Evolutionary conservation across 106 monocot species (phyloP), one percentile per base, ranked within the genome.

Genomic region (Dendrobium chrysotoxum): DNA sequence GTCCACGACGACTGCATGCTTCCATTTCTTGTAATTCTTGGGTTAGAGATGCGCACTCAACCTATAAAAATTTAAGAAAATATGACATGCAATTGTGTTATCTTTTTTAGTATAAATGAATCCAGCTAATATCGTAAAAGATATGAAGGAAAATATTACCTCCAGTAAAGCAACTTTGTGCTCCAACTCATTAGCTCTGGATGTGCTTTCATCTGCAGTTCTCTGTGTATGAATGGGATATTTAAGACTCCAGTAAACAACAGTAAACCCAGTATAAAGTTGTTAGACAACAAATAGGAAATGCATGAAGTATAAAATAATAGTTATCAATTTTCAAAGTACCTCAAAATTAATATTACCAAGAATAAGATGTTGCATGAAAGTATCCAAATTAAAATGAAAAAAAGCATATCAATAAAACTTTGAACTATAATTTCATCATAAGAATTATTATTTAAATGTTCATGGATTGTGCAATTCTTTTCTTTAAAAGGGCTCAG

Each of bases 81-180:
- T 67, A 53, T 7, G 21, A 68, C 20, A 21, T 16, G 7, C 21
- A 53, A 80, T 40, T 72, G 50, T 10, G 35, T 57, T 1, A 42
- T 30, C 46, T 38, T 25, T 55, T 55, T 70, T 30, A 70, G 31
- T 35, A 28, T 21, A 41, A 3, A 41, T 15, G 13, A 18, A 10
- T 45, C 53, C 17, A 44, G 16, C 46, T 7, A 66, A 31, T 30
- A 23, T 17, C 46, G 6, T 50, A 18, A 80, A 13, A 44, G 21
- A 79, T 73, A 35, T 20, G 65, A 76, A 50, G 42, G 26, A 18
- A 40, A 4, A 81, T 23, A 35, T 38, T 80, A 95, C 98, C 92
- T 99, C 98, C 85, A 99, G 93, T 77, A 99, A 84, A 84, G 98
- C 91, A 53, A 99, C 82, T 88, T 99, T 99, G 81, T 99, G 98